These are phyloP conservation scores for Auriscalpium orientale DNA, from an alignment of 768 basidiomycete genomes.

Conservation along the genomic window DNA sequence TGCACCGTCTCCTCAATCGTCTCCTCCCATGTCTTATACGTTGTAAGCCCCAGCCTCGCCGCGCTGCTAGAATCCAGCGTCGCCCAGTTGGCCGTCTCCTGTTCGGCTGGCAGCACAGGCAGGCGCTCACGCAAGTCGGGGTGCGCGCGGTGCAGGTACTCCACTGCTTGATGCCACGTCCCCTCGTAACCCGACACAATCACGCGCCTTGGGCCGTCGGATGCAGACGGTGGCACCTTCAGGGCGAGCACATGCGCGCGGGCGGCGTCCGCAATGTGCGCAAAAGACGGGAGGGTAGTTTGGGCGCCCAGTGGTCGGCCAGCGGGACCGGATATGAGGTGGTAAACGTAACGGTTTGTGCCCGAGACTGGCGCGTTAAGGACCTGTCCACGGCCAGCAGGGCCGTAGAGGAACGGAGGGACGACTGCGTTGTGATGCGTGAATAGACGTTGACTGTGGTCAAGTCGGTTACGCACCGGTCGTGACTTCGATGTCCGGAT, in stretches of 20 bases:
- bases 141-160: neutral
- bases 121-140: neutral
- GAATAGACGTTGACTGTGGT: neutral
- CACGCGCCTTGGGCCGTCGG: neutral
- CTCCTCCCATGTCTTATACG: neutral
- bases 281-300: neutral
- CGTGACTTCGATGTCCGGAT: constrained; percentile 20
- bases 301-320: constrained; percentile 6
- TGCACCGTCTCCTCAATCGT: neutral
- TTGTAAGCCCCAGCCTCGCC: neutral
- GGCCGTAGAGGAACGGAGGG: constrained; percentile 25
- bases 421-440: constrained; percentile 14
- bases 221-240: neutral
- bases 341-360: constrained; percentile 20
- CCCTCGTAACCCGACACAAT: neutral
- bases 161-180: neutral
- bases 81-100: neutral
- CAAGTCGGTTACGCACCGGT: constrained; percentile 7
- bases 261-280: neutral
- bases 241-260: neutral
- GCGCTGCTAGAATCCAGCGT: neutral
- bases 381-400: constrained; percentile 15
- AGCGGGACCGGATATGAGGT: constrained; percentile 15
- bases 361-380: constrained; percentile 9
- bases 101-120: neutral